Conservation (phyloP, 257 asterid species). For the Nicotiana paniculata region DNA sequence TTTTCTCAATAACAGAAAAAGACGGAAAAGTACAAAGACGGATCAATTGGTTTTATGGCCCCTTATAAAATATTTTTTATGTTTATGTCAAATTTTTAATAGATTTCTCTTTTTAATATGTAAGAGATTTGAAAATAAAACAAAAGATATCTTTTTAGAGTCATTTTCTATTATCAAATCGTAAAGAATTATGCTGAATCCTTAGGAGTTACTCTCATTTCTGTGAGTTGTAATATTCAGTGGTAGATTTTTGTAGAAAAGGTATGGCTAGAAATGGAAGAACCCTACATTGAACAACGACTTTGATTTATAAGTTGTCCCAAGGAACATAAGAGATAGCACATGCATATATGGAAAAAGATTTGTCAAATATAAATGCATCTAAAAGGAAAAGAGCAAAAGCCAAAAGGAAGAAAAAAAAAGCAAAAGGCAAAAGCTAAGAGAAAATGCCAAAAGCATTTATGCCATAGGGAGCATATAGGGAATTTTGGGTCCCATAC, state of each 20-base stretch:
- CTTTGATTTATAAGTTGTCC: neutral
- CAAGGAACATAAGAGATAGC: neutral
- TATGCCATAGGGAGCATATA: conserved; percentile 27
- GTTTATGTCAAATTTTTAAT: too few relatives aligned
- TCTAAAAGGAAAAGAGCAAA: conserved; percentile 17
- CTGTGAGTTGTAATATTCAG: neutral
- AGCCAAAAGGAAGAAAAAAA: neutral
- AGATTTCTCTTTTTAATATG: too few relatives aligned
- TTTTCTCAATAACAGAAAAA: neutral
- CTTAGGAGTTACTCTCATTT: neutral
- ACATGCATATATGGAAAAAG: neutral
- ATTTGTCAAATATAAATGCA: conserved; percentile 5
- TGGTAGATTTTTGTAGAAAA: neutral
- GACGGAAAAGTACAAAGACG: neutral
- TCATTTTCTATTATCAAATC: too few relatives aligned
- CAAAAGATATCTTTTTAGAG: too few relatives aligned
- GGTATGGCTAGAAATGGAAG: conserved; percentile 1
- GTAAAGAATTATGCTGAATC: too few relatives aligned
- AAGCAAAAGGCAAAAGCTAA: conserved; percentile 24
- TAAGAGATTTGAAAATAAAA: too few relatives aligned
- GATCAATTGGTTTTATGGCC: too few relatives aligned
- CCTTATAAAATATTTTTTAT: too few relatives aligned
- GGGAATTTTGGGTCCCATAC: conserved; percentile 29
- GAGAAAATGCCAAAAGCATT: conserved; percentile 35
- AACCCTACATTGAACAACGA: neutral